Conservation (phyloP, 208 protist genomes). For the Trichomonas gallinae region DNA sequence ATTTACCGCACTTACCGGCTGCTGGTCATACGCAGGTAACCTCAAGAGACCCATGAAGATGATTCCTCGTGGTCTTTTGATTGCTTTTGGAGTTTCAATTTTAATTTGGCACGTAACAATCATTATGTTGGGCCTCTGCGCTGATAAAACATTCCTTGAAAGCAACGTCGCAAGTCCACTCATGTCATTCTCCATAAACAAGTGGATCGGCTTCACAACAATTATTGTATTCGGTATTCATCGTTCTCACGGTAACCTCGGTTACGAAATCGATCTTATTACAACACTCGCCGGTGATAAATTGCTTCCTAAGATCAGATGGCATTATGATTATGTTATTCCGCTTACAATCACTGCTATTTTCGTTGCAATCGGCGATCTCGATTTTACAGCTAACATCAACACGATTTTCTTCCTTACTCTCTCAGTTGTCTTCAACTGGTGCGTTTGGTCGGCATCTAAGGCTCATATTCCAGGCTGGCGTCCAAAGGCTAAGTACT, state of each 20-base stretch:
- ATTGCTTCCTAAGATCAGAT: not conserved
- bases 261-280: not conserved
- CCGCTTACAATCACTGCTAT: not conserved
- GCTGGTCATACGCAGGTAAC: not conserved
- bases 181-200: not conserved
- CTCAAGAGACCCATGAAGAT: not conserved
- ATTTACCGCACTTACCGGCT: not conserved
- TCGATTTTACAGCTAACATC: not conserved
- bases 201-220: not conserved
- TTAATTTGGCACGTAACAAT: not conserved
- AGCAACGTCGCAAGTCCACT: not conserved
- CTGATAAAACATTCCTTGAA: not conserved
- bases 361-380: not conserved
- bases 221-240: not conserved
- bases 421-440: slow-evolving; percentile 41
- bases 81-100: not conserved
- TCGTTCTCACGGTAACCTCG: not conserved
- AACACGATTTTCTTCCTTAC: slow-evolving; percentile 46
- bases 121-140: not conserved
- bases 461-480: slow-evolving; percentile 29
- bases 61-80: not conserved
- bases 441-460: slow-evolving; percentile 39
- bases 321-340: not conserved
- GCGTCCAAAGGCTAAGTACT: slow-evolving; percentile 39
- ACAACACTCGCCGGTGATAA: not conserved